phyloP scores from a whole-genome alignment of 2,329 filamentous ascomycete genomes.

The Paraphaeosphaeria minitans region DNA sequence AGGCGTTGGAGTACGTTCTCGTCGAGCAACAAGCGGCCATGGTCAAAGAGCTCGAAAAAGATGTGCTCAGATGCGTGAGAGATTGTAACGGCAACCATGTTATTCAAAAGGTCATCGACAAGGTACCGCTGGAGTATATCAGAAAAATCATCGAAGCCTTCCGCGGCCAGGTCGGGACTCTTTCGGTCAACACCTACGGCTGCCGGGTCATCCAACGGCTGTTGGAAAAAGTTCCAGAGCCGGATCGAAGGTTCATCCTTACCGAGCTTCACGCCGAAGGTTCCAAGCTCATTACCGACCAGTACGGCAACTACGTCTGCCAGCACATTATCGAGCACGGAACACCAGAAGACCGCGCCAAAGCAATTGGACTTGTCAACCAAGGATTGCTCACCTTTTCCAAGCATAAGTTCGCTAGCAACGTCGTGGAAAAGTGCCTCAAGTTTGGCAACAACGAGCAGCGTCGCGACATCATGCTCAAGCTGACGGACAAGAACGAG shows the following conservation, averaged over 20 bases:
- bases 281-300: constrained; percentile 75
- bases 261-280: constrained; percentile 77
- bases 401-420: constrained; percentile 96
- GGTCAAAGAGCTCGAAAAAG: constrained; percentile 78
- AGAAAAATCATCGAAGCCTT: constrained; percentile 85
- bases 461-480: constrained; percentile 67
- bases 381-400: constrained; percentile 75
- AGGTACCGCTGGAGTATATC: constrained; percentile 76
- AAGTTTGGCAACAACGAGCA: constrained; percentile 71
- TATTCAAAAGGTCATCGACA: constrained; percentile 88
- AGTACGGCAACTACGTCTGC: constrained; percentile 95
- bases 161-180: constrained; percentile 71
- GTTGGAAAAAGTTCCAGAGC: constrained; percentile 78
- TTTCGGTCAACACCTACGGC: constrained; percentile 82
- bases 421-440: constrained; percentile 95
- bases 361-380: constrained; percentile 76
- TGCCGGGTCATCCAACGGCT: constrained; percentile 94
- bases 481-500: constrained; percentile 55
- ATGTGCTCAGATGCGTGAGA: constrained; percentile 77
- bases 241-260: constrained; percentile 74
- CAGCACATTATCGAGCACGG: constrained; percentile 89
- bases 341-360: constrained; percentile 70
- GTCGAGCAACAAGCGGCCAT: constrained; percentile 88
- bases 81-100: constrained; percentile 97
- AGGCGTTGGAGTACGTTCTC: constrained; percentile 88